A percentile compares a stretch with the other conserved stretches of the same genome.
Conservation (phyloP, 2,329 filamentous ascomycete species). For the Kalaharituber pfeilii region DNA sequence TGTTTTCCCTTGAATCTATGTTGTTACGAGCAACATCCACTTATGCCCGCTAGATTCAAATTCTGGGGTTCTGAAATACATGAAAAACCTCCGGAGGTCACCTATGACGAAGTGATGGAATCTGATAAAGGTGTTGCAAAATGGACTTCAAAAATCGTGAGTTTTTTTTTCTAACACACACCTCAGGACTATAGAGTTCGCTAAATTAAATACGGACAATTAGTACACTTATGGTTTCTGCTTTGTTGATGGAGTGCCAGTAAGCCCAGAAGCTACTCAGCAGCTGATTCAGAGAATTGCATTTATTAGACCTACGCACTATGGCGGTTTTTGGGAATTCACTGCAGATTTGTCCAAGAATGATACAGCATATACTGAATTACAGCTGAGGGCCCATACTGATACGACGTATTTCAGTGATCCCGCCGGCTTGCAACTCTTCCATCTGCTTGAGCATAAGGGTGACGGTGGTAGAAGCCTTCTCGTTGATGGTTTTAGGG, state of each 20-base stretch:
- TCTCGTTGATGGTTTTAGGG: conserved; percentile 72
- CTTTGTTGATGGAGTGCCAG: conserved; percentile 55
- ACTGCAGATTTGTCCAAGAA: conserved; percentile 72
- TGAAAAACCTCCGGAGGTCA: conserved; percentile 39
- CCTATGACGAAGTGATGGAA: conserved; percentile 44
- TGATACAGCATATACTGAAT: conserved; percentile 80
- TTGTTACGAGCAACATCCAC: conserved; percentile 2
- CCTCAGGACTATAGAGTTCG: not conserved
- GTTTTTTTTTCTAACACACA: conserved; percentile 16
- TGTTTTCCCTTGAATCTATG: conserved; percentile 14
- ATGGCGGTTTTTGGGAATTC: conserved; percentile 75
- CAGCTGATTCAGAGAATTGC: conserved; percentile 62
- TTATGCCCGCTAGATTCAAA: conserved; percentile 23
- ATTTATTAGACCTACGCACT: conserved; percentile 79
- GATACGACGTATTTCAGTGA: conserved; percentile 95
- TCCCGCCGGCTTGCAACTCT: conserved; percentile 75
- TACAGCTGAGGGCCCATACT: conserved; percentile 69
- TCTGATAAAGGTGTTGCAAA: conserved; percentile 39
- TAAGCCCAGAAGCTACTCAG: conserved; percentile 53
- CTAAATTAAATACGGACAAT: conserved; percentile 9
- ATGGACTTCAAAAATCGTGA: conserved; percentile 49
- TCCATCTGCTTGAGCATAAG: conserved; percentile 75
- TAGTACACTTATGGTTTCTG: conserved; percentile 57
- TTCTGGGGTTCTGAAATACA: conserved; percentile 30
- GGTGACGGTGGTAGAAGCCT: conserved; percentile 57